These are phyloP conservation scores for Yamadazyma scolyti DNA, from an alignment of 805 yeast species.

Conservation along the genomic window DNA sequence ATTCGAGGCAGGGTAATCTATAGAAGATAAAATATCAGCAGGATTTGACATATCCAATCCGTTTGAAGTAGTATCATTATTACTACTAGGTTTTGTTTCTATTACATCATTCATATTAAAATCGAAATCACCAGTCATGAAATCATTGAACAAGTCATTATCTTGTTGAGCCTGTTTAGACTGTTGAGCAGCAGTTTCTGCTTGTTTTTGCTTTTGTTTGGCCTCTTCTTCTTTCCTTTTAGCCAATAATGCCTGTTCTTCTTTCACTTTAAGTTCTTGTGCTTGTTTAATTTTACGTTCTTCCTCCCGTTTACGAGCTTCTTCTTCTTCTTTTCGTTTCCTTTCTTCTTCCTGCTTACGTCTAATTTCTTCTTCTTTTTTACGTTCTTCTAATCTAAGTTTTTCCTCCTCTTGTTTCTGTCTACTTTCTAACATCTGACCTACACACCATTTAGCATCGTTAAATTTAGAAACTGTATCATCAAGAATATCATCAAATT, in stretches of 20 bases:
- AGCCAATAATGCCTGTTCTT: constrained; percentile 21
- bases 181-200: constrained; percentile 8
- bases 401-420: constrained; percentile 40
- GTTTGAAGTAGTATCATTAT: constrained; percentile 1
- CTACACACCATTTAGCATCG: constrained; percentile 43
- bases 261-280: constrained; percentile 15
- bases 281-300: constrained; percentile 16
- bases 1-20: constrained; percentile 9
- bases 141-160: constrained; percentile 13
- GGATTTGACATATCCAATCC: constrained; percentile 11
- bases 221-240: constrained; percentile 13
- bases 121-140: constrained; percentile 14
- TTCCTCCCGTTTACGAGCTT: constrained; percentile 14
- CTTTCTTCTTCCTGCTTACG: constrained; percentile 18
- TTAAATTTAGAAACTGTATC: constrained; percentile 39
- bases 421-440: constrained; percentile 37
- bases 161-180: constrained; percentile 4
- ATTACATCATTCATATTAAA: constrained; percentile 13
- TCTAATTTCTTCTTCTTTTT: constrained; percentile 17
- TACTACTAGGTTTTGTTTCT: constrained; percentile 5
- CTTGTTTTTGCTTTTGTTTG: constrained; percentile 16
- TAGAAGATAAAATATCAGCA: constrained; percentile 11
- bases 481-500: constrained; percentile 41
- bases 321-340: constrained; percentile 13
- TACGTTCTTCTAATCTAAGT: constrained; percentile 25